A percentile compares a stretch with the other conserved stretches of the same genome.
These are phyloP conservation scores for Cornus controversa DNA, from an alignment of 148 eudicot species.

Conservation along the genomic window DNA sequence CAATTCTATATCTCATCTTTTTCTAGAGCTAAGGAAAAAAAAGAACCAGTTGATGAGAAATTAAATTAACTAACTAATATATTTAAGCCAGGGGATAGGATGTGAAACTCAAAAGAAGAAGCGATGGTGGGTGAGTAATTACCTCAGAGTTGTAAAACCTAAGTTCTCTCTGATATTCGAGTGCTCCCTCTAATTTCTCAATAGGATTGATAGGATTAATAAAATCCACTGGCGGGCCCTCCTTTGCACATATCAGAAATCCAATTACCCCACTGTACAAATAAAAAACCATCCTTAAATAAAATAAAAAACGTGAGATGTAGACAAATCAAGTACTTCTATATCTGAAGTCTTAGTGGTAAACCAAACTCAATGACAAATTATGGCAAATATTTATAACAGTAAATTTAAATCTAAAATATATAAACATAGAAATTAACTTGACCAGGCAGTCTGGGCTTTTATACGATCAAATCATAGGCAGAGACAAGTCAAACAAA, in stretches of 20 bases:
- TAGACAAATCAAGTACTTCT: not conserved
- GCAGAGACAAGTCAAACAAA: not conserved
- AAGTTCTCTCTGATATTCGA: constrained; percentile 57
- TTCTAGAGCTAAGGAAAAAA: too few relatives aligned
- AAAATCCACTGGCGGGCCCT: constrained; percentile 88
- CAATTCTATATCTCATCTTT: too few relatives aligned
- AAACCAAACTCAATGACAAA: not conserved
- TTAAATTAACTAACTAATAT: too few relatives aligned
- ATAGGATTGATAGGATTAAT: constrained; percentile 84
- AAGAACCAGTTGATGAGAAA: too few relatives aligned
- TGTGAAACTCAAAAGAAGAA: not conserved
- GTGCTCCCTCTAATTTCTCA: constrained; percentile 87
- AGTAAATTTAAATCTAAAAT: not conserved
- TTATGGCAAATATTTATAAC: not conserved
- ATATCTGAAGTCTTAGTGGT: not conserved
- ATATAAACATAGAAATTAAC: not conserved
- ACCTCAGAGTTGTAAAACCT: constrained; percentile 93
- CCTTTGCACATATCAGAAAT: constrained; percentile 82
- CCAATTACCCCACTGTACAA: constrained; percentile 84
- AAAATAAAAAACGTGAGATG: not conserved
- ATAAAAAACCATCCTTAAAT: constrained; percentile 5
- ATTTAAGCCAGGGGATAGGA: not conserved
- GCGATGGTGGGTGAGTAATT: not conserved
- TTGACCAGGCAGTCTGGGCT: too few relatives aligned
- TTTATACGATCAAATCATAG: too few relatives aligned